phyloP scores from a whole-genome alignment of 768 basidiomycete species.

The Galerina marginata region DNA sequence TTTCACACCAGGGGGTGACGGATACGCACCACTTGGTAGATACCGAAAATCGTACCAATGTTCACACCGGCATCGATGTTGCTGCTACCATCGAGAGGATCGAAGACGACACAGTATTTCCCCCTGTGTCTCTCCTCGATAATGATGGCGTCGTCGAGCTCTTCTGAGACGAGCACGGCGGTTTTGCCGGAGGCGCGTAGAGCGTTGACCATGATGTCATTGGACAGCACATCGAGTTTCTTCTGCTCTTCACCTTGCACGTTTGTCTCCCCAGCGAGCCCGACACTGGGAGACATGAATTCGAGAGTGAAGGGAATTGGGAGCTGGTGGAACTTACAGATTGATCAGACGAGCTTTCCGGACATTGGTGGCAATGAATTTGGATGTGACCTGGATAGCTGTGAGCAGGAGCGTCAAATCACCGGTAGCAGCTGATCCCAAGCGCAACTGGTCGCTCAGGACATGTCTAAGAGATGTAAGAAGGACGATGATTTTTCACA shows the following conservation, averaged over 20 bases:
- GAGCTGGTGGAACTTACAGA: constrained; percentile 60
- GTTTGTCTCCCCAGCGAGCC: constrained; percentile 95
- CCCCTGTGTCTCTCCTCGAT: constrained; percentile 83
- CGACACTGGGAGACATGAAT: constrained; percentile 64
- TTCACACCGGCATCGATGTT: constrained; percentile 99
- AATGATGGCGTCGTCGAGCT: constrained; percentile 90
- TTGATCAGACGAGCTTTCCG: constrained; percentile 97
- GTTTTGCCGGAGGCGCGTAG: constrained; percentile 96
- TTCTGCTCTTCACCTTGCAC: constrained; percentile 99
- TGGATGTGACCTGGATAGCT: constrained; percentile 94
- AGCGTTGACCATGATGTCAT: constrained; percentile 99
- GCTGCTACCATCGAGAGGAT: constrained; percentile 94
- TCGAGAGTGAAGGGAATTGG: constrained; percentile 1
- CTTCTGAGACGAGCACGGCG: constrained; percentile 96
- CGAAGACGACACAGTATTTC: constrained; percentile 97
- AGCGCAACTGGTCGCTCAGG: constrained; percentile 80
- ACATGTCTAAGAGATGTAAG: constrained; percentile 67
- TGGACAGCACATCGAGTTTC: constrained; percentile 96
- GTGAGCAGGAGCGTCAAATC: constrained; percentile 94
- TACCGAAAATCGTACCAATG: constrained; percentile 97
- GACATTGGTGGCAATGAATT: constrained; percentile 98
- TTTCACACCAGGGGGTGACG: background rate
- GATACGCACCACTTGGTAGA: constrained; percentile 84
- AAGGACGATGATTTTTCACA: background rate
- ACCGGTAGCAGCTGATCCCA: constrained; percentile 85